Base-by-base conservation (phyloP, 371 early-diverging fungal genomes). In the Rhizopus stolonifer region DNA sequence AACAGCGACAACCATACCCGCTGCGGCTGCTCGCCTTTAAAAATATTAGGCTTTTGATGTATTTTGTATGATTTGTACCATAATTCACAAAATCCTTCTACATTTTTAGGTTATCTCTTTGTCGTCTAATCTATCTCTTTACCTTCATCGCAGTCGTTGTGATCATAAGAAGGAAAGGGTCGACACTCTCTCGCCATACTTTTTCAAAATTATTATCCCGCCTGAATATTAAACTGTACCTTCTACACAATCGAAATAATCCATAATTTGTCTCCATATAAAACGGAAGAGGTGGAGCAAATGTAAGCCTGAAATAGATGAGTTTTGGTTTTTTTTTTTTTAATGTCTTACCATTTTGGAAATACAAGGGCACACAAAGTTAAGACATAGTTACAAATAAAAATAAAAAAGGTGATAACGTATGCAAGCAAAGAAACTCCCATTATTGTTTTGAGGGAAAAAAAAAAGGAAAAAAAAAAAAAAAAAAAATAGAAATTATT, bases 181-280 rank as follows among this genome's bases (percentile, higher is more conserved):
- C 77, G 63, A 49, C 77, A 77, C 6, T 73, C 77, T 34, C 72
- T 59, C 40, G 64, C 51, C 25, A 59, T 58, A 44, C 76, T 74
- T 24, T 21, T 8, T 32, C 22, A 14, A n/a, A n/a, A n/a, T n/a
- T n/a, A n/a, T 19, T 11, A 52, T 45, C 1, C 9, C 9, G 31
- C 4, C 31, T 7, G 31, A 29, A 10, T 29, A 29, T 29, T 29
- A 4, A 29, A 15, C 4, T 18, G 36, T 60, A 73, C 77, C 74
- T 77, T 61, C 65, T 49, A 38, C 77, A 77, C 14, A 67, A 25
- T 26, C 54, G 65, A 19, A 76, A 76, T 11, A 76, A 52, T 1
- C 76, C 76, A 56, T 77, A 77, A 39, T 71, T 71, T 44, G 71
- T 77, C 52, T 77, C 74, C 40, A 65, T 72, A 46, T 74, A 72